phyloP scores from a whole-genome alignment of 2,329 filamentous ascomycete species.

The Beauveria rudraprayagi region DNA sequence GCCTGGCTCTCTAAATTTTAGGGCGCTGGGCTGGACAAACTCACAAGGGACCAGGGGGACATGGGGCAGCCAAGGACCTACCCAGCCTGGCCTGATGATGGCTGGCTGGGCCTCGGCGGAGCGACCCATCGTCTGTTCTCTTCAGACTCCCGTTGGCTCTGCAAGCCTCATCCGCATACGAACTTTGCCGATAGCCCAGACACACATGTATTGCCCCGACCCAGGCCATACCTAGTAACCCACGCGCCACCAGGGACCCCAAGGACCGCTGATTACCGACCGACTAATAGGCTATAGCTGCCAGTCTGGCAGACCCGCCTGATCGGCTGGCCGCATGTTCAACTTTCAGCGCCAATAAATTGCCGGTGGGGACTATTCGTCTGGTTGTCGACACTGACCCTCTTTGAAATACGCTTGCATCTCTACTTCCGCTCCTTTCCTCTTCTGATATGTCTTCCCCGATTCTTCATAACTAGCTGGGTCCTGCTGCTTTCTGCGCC shows the following conservation, averaged over 20 bases:
- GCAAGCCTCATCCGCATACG: neutral
- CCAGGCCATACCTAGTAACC: no score
- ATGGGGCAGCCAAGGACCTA: neutral
- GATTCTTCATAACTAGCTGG: neutral
- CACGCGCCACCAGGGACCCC: neutral
- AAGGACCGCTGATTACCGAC: neutral
- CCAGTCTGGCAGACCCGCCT: slow-evolving; percentile 13
- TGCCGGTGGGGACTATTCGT: slow-evolving; percentile 11
- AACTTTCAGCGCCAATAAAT: slow-evolving; percentile 17
- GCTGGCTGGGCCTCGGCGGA: neutral
- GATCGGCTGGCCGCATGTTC: slow-evolving; percentile 18
- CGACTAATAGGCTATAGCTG: neutral
- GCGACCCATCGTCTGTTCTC: slow-evolving; percentile 4
- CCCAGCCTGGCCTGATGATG: neutral
- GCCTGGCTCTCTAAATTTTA: no score
- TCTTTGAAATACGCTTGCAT: neutral
- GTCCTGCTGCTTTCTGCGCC: neutral
- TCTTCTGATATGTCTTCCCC: neutral
- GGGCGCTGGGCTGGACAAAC: no score
- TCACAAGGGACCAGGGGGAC: no score
- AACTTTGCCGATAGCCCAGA: neutral
- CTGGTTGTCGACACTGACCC: neutral
- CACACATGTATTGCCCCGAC: neutral
- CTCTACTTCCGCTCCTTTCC: neutral
- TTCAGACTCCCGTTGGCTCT: neutral